Base-by-base conservation (phyloP, 176 grass and related monocot genomes). In the Aegilops sharonensis region DNA sequence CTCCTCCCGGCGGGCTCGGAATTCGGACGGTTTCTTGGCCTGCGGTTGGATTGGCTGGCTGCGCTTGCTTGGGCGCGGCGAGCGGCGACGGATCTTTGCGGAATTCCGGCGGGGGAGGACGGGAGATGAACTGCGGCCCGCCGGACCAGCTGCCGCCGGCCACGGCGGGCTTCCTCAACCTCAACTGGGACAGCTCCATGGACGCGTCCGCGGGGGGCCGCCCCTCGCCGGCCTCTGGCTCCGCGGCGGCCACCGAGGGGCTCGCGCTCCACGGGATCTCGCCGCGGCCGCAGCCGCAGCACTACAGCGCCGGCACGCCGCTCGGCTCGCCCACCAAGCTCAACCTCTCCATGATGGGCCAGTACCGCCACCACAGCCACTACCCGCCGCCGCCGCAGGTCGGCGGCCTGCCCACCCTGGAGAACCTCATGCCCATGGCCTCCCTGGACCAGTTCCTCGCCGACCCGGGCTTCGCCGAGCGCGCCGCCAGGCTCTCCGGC, bases 161-260 rank as follows among this genome's bases (percentile, higher is more conserved):
- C 47, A 31, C 87, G 75, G 60, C 86, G 64, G 85, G 92, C 85
- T 94, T 97, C 87, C 87, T 94, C 70, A 94, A 97, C 91, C 85
- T 97, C 66, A 99, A 99, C 85, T 97, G 94, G 97, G 90, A 95
- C 65, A 92, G 90, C 61, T 91, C 94, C 72, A 88, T 97, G 81
- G 94, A 91, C 40, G 40, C 40, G 34, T 35, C 34, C 78, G 88
- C 72, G 17, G 81, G 80, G 11, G 88, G 61, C 25, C 89, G 79
- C 56, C 79, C 95, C 68, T 91, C 95, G 14, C 83, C 90, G 48
- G 43, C 95, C 20, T 88, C 95, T 34, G 90, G 86, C 87, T 86
- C 90, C 29, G n/a, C 80, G 20, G 62, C 60, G 27, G 4, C 62
- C 31, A 39, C 71, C 0, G 89, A 94, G 14, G 68, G 79, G 31